Conservation (phyloP, 768 basidiomycete genomes). For the Crassisporium funariophilum region DNA sequence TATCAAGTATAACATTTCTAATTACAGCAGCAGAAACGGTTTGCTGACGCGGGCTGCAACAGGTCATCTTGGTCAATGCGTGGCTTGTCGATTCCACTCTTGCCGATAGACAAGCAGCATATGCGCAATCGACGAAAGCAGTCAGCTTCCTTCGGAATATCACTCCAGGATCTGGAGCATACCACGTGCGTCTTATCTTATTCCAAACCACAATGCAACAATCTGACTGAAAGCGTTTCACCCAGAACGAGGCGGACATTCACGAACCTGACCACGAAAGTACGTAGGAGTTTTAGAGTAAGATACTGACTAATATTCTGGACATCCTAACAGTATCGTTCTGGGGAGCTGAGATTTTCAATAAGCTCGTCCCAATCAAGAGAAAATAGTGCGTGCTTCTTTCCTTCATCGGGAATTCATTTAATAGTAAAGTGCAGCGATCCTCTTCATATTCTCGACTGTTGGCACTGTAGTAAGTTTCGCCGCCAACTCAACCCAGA, state of each 20-base stretch:
- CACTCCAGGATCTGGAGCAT: conserved; percentile 28
- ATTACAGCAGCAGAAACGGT: neutral
- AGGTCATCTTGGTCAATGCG: conserved; percentile 21
- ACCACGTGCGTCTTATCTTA: conserved; percentile 16
- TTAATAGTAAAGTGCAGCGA: conserved; percentile 16
- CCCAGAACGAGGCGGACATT: conserved; percentile 30
- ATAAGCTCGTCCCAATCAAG: conserved; percentile 25
- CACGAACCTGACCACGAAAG: conserved; percentile 30
- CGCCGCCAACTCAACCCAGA: neutral
- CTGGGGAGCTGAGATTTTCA: conserved; percentile 27
- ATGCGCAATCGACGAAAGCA: conserved; percentile 19
- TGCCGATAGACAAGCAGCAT: conserved; percentile 14
- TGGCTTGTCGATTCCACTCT: conserved; percentile 16
- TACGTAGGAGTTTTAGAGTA: conserved; percentile 3
- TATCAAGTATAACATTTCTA: conserved; percentile 20
- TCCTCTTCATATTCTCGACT: conserved; percentile 28
- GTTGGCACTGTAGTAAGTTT: conserved; percentile 32
- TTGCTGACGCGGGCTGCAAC: neutral
- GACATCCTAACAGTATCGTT: conserved; percentile 19
- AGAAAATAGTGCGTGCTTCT: conserved; percentile 25
- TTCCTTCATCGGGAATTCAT: neutral
- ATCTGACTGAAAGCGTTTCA: neutral
- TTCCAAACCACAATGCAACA: neutral
- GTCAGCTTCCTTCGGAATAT: conserved; percentile 24
- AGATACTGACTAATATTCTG: neutral